phyloP scores from a whole-genome alignment of 352 stramenopile species.

The Globisporangium recalcitrans region DNA sequence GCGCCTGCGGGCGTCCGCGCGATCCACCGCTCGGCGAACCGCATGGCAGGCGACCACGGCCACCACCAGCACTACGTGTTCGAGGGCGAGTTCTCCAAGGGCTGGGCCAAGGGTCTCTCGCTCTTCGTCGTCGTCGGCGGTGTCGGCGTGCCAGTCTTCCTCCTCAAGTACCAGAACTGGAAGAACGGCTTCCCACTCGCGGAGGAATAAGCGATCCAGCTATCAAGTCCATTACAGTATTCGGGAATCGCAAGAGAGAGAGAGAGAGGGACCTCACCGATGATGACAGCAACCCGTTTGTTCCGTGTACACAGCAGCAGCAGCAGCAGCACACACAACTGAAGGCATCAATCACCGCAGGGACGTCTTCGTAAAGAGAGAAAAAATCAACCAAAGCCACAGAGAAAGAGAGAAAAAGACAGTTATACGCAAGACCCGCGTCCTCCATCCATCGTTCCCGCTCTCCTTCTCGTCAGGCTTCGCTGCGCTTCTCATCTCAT shows the following conservation, averaged over 20 bases:
- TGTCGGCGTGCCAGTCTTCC: constrained; percentile 50
- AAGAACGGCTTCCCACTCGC: constrained; percentile 84
- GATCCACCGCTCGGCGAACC: constrained; percentile 73
- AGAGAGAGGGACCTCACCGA: neutral
- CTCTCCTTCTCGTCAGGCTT: neutral
- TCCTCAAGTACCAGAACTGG: constrained; percentile 86
- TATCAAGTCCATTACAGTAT: constrained; percentile 5
- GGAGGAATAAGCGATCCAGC: constrained; percentile 41
- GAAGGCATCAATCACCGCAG: neutral
- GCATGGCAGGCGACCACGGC: constrained; percentile 66
- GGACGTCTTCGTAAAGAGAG: constrained; percentile 1
- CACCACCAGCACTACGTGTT: constrained; percentile 86
- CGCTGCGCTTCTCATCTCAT: neutral
- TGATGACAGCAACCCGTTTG: neutral
- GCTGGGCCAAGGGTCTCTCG: constrained; percentile 46
- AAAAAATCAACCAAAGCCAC: constrained; percentile 5
- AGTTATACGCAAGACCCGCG: constrained; percentile 5
- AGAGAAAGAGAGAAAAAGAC: constrained; percentile 5
- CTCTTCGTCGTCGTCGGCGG: constrained; percentile 64
- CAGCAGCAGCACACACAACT: neutral
- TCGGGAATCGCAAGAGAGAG: constrained; percentile 1
- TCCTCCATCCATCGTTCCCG: neutral
- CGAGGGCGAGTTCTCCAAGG: constrained; percentile 78
- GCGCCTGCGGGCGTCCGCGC: constrained; percentile 38
- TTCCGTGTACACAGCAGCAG: neutral